Evolutionary conservation across 83 land plant species (phyloP).

Genomic region (Picea mariana): DNA sequence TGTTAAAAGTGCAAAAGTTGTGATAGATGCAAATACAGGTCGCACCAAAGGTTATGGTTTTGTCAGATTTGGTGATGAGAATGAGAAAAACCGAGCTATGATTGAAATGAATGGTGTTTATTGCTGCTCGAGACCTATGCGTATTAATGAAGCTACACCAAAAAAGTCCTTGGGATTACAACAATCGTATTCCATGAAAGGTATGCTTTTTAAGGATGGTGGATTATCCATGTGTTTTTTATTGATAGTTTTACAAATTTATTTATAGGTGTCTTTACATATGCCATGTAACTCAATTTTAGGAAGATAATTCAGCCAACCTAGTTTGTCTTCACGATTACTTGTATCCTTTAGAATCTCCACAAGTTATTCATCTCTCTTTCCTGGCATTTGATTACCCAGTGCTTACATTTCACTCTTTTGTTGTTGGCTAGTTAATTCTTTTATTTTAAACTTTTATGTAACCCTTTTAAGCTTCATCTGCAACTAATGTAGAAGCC

Average conservation of each 20-base stretch:
- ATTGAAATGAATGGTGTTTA: conserved; percentile 67
- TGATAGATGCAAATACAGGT: conserved; percentile 59
- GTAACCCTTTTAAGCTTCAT: background rate
- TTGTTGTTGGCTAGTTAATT: background rate
- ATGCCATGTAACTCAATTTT: background rate
- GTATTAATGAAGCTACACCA: conserved; percentile 54
- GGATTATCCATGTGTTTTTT: background rate
- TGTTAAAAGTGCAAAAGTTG: conserved; percentile 71
- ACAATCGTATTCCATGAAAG: conserved; percentile 41
- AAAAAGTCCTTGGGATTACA: conserved; percentile 25
- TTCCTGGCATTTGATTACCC: background rate
- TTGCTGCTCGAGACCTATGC: conserved; percentile 68
- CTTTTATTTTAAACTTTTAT: no score
- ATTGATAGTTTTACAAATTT: background rate
- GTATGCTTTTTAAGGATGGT: conserved; percentile 24
- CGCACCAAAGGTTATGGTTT: conserved; percentile 68
- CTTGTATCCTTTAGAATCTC: background rate
- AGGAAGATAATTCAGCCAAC: background rate
- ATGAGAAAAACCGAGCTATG: conserved; percentile 62
- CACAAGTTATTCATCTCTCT: background rate
- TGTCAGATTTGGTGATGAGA: conserved; percentile 55
- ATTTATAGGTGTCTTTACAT: background rate
- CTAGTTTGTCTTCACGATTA: background rate
- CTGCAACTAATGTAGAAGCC: background rate
- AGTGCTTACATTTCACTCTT: background rate